Conservation (phyloP, 441 rosid genomes). For the Aquilaria agallochum region DNA sequence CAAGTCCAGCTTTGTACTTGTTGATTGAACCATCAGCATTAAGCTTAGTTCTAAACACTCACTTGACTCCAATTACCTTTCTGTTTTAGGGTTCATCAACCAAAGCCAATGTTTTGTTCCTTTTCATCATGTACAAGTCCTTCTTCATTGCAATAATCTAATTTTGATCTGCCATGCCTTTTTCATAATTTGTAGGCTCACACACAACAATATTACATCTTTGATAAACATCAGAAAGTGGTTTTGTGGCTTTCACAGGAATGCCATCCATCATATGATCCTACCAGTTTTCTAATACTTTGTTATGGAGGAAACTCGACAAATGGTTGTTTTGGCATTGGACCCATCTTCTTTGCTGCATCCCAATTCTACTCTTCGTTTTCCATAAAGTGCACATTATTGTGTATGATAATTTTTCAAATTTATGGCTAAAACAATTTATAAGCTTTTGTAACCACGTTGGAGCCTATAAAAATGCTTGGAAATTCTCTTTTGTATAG, state of each 20-base stretch:
- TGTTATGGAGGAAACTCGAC: too few species aligned
- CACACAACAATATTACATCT: neutral
- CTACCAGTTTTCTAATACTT: neutral
- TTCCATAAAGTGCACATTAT: neutral
- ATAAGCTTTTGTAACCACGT: neutral
- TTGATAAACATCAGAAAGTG: neutral
- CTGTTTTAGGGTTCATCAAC: neutral
- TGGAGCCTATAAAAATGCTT: neutral
- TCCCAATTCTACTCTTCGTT: neutral
- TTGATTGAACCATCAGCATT: neutral
- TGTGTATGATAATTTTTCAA: neutral
- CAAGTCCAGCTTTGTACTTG: neutral
- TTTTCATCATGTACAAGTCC: constrained; percentile 3
- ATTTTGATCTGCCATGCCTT: neutral
- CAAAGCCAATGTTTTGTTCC: neutral
- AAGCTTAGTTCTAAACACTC: neutral
- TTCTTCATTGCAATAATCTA: neutral
- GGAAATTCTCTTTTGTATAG: neutral
- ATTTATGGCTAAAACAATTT: neutral
- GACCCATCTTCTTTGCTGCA: neutral
- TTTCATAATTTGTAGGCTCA: neutral
- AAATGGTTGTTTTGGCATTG: too few species aligned
- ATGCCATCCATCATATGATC: neutral
- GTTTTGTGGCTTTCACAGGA: neutral
- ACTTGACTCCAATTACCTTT: neutral